These are phyloP conservation scores for Acanthamoeba healyi DNA, from an alignment of 208 protist genomes.

Conservation along the genomic window DNA sequence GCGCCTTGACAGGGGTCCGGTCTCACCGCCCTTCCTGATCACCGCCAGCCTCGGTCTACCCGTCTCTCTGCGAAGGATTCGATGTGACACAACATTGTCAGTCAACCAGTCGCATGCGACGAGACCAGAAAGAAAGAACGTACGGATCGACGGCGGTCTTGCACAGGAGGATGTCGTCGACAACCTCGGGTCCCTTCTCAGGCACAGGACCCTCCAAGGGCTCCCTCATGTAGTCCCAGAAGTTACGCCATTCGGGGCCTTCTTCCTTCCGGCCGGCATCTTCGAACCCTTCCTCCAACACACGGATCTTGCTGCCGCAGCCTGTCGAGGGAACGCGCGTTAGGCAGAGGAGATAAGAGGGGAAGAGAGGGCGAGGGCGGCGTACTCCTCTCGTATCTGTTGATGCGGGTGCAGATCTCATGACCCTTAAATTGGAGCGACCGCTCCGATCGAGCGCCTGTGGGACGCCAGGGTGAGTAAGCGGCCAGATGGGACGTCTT, in stretches of 20 bases:
- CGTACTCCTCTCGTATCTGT: constrained; percentile 28
- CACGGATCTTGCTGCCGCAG: neutral
- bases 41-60: neutral
- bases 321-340: neutral
- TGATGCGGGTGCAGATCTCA: constrained; percentile 4
- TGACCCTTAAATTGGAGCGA: neutral
- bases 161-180: constrained; percentile 18
- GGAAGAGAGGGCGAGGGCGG: too few species aligned
- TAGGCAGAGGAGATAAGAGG: neutral
- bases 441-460: neutral
- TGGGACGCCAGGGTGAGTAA: too few species aligned
- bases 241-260: neutral
- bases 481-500: too few species aligned
- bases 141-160: neutral
- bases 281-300: neutral
- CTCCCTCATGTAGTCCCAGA: neutral
- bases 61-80: constrained; percentile 5
- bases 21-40: neutral
- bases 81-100: too few species aligned
- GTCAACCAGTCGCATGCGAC: too few species aligned
- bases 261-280: neutral
- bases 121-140: too few species aligned
- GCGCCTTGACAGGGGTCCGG: neutral
- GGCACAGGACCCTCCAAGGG: neutral
- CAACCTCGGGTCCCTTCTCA: neutral